Conservation (phyloP, 345 rosid genomes). For the Populus pruinosa region DNA sequence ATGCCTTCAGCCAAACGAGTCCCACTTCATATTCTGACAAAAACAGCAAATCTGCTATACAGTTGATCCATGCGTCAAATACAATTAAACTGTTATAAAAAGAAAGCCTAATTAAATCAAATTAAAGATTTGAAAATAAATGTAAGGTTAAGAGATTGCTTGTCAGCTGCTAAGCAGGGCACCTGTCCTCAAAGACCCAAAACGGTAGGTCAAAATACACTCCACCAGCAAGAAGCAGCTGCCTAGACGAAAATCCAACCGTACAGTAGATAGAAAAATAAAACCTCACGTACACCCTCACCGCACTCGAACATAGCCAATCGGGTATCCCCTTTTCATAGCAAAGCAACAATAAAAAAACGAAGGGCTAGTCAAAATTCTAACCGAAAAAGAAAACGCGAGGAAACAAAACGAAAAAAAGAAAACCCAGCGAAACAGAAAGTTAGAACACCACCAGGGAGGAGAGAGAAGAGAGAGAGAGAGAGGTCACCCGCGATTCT, state of each 20-base stretch:
- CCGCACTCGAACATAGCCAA: not conserved
- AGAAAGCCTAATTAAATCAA: not conserved
- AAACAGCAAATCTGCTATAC: not conserved
- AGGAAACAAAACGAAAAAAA: not conserved
- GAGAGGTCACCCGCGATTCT: slow-evolving; percentile 1
- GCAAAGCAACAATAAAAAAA: not conserved
- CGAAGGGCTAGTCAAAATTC: not conserved
- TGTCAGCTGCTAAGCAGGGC: not conserved
- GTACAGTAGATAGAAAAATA: too few relatives aligned
- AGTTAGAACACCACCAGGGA: not conserved
- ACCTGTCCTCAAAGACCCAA: not conserved
- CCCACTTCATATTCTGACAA: not conserved
- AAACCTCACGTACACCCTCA: not conserved
- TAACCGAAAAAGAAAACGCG: not conserved
- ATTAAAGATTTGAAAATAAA: too few relatives aligned
- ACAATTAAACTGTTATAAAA: not conserved
- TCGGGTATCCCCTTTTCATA: too few relatives aligned
- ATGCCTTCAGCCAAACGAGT: too few relatives aligned
- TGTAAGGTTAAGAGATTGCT: not conserved
- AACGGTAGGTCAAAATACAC: too few relatives aligned
- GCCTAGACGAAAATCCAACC: too few relatives aligned
- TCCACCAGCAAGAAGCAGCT: not conserved
- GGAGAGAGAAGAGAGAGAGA: not conserved
- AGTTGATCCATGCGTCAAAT: not conserved
- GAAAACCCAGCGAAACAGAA: not conserved